Conservation (phyloP, 192 early-diverging fungal genomes). For the Funneliformis geosporum region DNA sequence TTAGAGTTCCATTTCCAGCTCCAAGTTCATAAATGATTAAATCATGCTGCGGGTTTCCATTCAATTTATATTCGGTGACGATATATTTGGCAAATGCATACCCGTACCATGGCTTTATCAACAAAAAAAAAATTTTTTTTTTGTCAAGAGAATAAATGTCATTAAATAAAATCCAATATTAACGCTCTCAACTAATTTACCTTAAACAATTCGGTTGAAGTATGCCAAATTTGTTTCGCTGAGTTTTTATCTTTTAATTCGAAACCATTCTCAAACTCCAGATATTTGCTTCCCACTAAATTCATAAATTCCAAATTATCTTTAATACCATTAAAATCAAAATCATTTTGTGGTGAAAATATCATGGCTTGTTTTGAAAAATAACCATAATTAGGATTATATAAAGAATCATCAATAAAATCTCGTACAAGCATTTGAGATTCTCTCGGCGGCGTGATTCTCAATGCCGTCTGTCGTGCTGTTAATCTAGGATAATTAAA, state of each 20-base stretch:
- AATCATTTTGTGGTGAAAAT: constrained; percentile 64
- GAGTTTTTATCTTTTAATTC: constrained; percentile 58
- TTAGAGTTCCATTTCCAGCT: constrained; percentile 95
- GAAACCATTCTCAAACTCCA: constrained; percentile 76
- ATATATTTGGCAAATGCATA: constrained; percentile 90
- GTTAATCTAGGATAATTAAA: constrained; percentile 53
- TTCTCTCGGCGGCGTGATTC: constrained; percentile 50
- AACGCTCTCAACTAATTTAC: constrained; percentile 31
- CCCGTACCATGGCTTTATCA: constrained; percentile 82
- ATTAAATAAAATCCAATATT: neutral
- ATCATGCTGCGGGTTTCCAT: constrained; percentile 58
- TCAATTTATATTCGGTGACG: constrained; percentile 71
- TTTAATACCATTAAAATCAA: constrained; percentile 64
- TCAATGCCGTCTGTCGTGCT: constrained; percentile 46
- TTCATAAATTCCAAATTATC: constrained; percentile 76
- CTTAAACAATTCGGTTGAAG: constrained; percentile 94
- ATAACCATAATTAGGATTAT: constrained; percentile 96
- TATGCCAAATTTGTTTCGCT: constrained; percentile 96
- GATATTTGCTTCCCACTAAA: constrained; percentile 73
- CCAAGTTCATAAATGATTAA: constrained; percentile 95
- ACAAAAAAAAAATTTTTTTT: neutral
- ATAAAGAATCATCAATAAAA: constrained; percentile 94
- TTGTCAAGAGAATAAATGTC: constrained; percentile 5
- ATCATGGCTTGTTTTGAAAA: constrained; percentile 93
- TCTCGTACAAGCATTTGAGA: constrained; percentile 79